Percentiles rank a stretch among this genome's conserved stretches.
Conservation (phyloP, 2,329 filamentous ascomycete genomes). For the Penicillium verrucosum region DNA sequence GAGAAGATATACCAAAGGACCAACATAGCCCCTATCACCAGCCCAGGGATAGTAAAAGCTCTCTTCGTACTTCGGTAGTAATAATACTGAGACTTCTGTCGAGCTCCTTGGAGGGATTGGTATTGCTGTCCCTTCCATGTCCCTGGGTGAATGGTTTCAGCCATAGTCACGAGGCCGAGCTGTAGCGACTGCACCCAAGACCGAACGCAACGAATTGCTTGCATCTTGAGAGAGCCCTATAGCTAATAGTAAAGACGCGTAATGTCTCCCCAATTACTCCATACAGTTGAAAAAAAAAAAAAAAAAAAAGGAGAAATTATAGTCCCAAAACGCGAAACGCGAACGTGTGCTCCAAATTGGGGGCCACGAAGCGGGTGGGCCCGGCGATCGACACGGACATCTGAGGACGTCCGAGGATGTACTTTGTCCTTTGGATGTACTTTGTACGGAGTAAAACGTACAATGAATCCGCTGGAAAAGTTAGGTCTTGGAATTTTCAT, state of each 20-base stretch:
- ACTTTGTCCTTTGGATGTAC: not conserved
- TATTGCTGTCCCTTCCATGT: constrained; percentile 1
- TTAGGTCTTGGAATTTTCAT: not conserved
- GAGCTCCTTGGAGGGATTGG: not conserved
- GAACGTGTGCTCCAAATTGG: not conserved
- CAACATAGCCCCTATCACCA: not conserved
- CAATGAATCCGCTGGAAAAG: not conserved
- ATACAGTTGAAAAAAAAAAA: not conserved
- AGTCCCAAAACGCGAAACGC: not conserved
- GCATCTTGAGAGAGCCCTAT: not conserved
- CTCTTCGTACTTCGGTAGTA: not conserved
- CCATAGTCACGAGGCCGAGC: not conserved
- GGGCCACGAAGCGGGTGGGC: not conserved
- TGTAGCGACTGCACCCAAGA: not conserved
- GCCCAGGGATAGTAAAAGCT: not conserved
- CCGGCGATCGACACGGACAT: not conserved
- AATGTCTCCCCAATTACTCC: not conserved
- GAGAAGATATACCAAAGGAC: not conserved
- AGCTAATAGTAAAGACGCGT: not conserved
- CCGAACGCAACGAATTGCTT: not conserved
- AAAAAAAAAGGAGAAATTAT: not conserved
- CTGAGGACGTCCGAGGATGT: too few species aligned
- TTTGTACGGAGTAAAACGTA: not conserved
- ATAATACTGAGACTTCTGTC: not conserved
- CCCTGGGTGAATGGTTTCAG: not conserved